Conservation (phyloP, 1,284 basidiomycete genomes). For the Sanghuangporus sanghuang region DNA sequence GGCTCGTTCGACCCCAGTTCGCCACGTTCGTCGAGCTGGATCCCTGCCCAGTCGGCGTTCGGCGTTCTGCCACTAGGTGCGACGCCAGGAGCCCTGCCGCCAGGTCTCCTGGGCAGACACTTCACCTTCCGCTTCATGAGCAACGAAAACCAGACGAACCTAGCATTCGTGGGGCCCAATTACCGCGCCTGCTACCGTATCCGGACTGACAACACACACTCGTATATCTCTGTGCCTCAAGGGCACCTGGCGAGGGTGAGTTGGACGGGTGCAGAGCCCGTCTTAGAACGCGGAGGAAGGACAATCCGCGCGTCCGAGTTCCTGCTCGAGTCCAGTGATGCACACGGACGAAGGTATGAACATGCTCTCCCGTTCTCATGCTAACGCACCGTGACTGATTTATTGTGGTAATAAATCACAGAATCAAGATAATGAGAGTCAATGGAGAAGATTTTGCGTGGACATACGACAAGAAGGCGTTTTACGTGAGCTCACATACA, state of each 20-base stretch:
- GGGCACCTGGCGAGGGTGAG: constrained; percentile 2
- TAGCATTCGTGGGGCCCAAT: constrained; percentile 6
- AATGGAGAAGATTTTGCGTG: constrained; percentile 1
- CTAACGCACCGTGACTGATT: neutral
- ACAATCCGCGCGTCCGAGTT: constrained; percentile 6
- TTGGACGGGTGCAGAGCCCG: constrained; percentile 7
- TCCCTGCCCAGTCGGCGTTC: constrained; percentile 10
- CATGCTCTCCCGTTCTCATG: neutral
- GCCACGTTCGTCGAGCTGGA: constrained; percentile 2
- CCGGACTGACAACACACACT: neutral
- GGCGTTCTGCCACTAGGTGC: constrained; percentile 10
- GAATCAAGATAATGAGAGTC: neutral
- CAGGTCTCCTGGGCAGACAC: constrained; percentile 9
- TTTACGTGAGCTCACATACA: constrained; percentile 4
- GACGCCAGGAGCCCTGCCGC: constrained; percentile 9
- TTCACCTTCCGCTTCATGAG: constrained; percentile 16
- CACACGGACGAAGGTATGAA: constrained; percentile 2
- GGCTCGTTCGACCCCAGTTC: constrained; percentile 6
- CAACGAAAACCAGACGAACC: constrained; percentile 7
- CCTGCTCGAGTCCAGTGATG: constrained; percentile 4
- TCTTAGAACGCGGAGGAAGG: neutral
- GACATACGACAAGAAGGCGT: constrained; percentile 12
- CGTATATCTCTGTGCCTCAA: neutral
- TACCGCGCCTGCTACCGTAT: constrained; percentile 8
- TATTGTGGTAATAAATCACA: neutral